A percentile compares a stretch with the other conserved stretches of the same genome.
phyloP scores from a whole-genome alignment of 2,329 filamentous ascomycete species.

The Neodidymelliopsis sp. region DNA sequence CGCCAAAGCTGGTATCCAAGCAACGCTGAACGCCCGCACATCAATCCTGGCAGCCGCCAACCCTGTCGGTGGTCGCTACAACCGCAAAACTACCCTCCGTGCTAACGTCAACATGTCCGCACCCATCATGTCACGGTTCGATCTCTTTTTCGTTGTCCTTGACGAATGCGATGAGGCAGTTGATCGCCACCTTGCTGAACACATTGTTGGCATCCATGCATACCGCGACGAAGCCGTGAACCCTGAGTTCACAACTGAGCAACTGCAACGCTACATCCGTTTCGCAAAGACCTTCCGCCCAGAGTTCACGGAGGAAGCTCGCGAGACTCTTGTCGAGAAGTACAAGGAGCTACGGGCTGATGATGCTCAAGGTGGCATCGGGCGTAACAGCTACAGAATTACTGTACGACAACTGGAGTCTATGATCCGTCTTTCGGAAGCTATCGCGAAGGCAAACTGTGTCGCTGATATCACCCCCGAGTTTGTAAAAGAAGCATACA shows the following conservation, averaged over 20 bases:
- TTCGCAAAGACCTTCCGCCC: constrained; percentile 95
- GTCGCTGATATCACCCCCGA: constrained; percentile 84
- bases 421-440: constrained; percentile 93
- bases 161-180: constrained; percentile 95
- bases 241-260: constrained; percentile 95
- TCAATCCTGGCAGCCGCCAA: constrained; percentile 96
- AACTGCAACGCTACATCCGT: constrained; percentile 94
- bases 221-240: constrained; percentile 88
- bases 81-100: constrained; percentile 91
- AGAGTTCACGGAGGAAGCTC: constrained; percentile 88
- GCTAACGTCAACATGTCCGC: constrained; percentile 99
- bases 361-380: constrained; percentile 91
- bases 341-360: constrained; percentile 96
- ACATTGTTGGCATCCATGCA: constrained; percentile 94
- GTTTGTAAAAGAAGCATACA: constrained; percentile 92
- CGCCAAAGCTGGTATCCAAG: constrained; percentile 97
- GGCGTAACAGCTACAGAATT: constrained; percentile 95
- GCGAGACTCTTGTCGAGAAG: constrained; percentile 82
- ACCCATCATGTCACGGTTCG: constrained; percentile 99
- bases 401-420: constrained; percentile 95
- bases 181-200: constrained; percentile 88
- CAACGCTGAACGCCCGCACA: constrained; percentile 93
- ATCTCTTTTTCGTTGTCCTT: constrained; percentile 96
- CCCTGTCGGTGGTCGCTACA: constrained; percentile 94
- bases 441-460: constrained; percentile 98